Percentiles rank a stretch among this genome's conserved stretches.
Conservation (phyloP, 768 basidiomycete species). For the Hygrophorus russula region DNA sequence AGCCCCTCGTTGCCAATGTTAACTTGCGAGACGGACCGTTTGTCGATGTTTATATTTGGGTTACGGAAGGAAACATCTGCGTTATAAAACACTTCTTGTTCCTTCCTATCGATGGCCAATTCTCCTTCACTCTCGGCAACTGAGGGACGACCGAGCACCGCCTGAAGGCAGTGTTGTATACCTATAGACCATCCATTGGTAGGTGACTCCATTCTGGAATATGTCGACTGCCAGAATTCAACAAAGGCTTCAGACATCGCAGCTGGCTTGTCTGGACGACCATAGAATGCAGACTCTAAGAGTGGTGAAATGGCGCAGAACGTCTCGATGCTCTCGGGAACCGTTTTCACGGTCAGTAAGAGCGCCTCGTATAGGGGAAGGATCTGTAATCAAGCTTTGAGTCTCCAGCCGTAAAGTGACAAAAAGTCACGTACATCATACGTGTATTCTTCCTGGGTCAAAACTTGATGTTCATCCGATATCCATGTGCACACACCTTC, state of each 20-base stretch:
- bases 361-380: slow-evolving; percentile 53
- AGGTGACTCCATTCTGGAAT: slow-evolving; percentile 28
- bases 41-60: background rate
- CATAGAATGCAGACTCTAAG: slow-evolving; percentile 46
- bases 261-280: slow-evolving; percentile 34
- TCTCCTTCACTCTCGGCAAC: slow-evolving; percentile 3
- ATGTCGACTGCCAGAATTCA: slow-evolving; percentile 51
- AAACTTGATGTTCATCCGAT: slow-evolving; percentile 40
- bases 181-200: slow-evolving; percentile 42
- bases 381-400: slow-evolving; percentile 27
- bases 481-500: slow-evolving; percentile 55
- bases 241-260: slow-evolving; percentile 39
- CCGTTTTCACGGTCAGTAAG: slow-evolving; percentile 36
- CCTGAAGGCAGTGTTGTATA: slow-evolving; percentile 21
- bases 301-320: slow-evolving; percentile 39
- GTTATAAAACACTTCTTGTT: background rate
- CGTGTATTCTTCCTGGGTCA: slow-evolving; percentile 42
- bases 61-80: background rate
- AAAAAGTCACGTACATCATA: slow-evolving; percentile 37
- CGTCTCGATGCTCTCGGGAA: slow-evolving; percentile 27
- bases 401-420: background rate
- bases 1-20: background rate
- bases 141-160: slow-evolving; percentile 4
- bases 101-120: background rate
- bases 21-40: background rate